Conservation (phyloP, 1,139 yeast species). For the Yamadazyma sp. region DNA sequence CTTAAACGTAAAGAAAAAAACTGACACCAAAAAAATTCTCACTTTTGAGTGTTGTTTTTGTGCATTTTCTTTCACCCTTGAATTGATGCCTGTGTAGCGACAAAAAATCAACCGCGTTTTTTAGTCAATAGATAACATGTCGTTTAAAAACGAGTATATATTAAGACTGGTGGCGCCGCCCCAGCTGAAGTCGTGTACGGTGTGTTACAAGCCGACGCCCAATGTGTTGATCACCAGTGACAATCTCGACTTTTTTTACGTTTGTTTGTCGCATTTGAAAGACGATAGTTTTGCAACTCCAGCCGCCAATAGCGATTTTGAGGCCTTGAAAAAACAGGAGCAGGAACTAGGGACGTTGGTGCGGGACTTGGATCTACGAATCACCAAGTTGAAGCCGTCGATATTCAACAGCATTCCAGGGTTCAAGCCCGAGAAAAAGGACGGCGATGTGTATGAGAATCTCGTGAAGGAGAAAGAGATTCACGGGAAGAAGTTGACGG, state of each 20-base stretch:
- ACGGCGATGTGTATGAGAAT: slow-evolving; percentile 15
- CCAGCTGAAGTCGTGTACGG: slow-evolving; percentile 58
- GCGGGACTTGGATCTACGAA: slow-evolving; percentile 25
- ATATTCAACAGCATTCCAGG: slow-evolving; percentile 28
- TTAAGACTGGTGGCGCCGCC: slow-evolving; percentile 56
- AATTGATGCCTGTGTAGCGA: neutral
- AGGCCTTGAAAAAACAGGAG: slow-evolving; percentile 39
- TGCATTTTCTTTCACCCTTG: slow-evolving; percentile 2
- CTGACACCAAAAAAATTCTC: slow-evolving; percentile 10
- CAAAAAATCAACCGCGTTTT: neutral
- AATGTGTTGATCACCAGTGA: slow-evolving; percentile 57
- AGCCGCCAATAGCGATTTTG: slow-evolving; percentile 46
- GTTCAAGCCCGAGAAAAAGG: slow-evolving; percentile 16
- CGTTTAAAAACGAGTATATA: slow-evolving; percentile 55
- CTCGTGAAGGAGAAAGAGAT: slow-evolving; percentile 17
- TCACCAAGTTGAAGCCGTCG: slow-evolving; percentile 33
- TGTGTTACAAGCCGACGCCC: slow-evolving; percentile 67
- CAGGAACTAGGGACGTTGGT: slow-evolving; percentile 42
- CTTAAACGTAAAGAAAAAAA: neutral
- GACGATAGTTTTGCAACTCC: slow-evolving; percentile 66
- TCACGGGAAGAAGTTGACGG: slow-evolving; percentile 23
- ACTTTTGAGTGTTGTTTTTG: slow-evolving; percentile 3
- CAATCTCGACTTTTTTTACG: slow-evolving; percentile 64
- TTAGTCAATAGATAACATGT: slow-evolving; percentile 11
- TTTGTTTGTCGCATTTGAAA: slow-evolving; percentile 61